Conservation (phyloP, 495 filamentous ascomycete species). For the Aspergillus carlsbadensis region DNA sequence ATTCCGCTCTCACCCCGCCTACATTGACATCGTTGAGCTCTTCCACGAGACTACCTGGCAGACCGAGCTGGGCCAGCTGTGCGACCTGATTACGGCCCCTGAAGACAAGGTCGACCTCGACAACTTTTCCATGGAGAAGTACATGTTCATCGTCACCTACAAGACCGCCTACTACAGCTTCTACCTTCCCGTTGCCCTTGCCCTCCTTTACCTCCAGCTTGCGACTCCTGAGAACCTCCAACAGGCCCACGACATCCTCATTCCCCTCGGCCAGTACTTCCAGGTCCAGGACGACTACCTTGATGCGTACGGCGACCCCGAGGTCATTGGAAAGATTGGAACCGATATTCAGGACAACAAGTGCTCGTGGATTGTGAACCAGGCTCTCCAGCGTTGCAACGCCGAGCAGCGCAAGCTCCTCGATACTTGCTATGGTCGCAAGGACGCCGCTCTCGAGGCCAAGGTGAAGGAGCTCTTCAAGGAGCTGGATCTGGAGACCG, state of each 20-base stretch:
- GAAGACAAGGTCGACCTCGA: constrained; percentile 84
- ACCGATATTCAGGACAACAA: constrained; percentile 99
- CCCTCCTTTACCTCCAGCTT: constrained; percentile 74
- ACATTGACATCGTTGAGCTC: constrained; percentile 87
- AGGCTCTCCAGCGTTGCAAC: constrained; percentile 74
- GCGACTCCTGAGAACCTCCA: constrained; percentile 83
- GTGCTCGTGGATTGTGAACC: constrained; percentile 96
- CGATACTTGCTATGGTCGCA: constrained; percentile 85
- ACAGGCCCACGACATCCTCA: constrained; percentile 84
- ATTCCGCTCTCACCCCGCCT: constrained; percentile 80
- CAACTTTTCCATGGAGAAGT: constrained; percentile 94
- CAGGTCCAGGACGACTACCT: constrained; percentile 99
- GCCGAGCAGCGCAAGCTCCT: constrained; percentile 78
- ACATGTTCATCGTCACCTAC: constrained; percentile 97
- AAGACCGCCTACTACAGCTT: constrained; percentile 99
- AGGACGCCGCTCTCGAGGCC: constrained; percentile 75
- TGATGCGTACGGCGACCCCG: constrained; percentile 91
- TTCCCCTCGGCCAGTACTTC: constrained; percentile 99
- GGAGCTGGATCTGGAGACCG: constrained; percentile 75
- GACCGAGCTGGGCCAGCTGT: constrained; percentile 91
- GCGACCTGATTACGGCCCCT: constrained; percentile 92
- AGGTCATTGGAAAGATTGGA: constrained; percentile 97
- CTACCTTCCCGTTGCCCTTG: constrained; percentile 95
- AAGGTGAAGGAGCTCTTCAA: constrained; percentile 84
- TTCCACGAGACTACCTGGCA: constrained; percentile 93